Evolutionary conservation across 768 basidiomycete species (phyloP), one percentile per base, ranked within the genome.

Genomic region (Dentipellis fragilis): DNA sequence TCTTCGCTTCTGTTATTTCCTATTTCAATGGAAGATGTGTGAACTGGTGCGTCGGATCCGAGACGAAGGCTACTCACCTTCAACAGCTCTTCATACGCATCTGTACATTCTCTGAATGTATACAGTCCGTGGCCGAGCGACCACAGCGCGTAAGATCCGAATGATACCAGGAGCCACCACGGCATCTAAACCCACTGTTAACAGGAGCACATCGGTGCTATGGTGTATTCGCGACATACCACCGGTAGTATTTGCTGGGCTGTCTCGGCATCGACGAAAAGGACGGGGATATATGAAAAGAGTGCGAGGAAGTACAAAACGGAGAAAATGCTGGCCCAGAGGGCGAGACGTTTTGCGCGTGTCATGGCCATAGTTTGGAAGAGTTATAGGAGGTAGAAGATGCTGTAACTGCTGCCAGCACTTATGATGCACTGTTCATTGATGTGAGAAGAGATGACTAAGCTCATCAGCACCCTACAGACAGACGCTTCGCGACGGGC

Each of bases 161-260:
- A 89, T 1, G 84, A 73, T 2, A 91, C 83, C 11, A 91, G 77
- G 9, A 88, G 64, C 87, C 87, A 90, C 84, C 85, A 92, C 2
- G 89, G 88, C 34, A 90, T 67, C 89, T 89, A 55, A 51, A 54
- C n/a, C 39, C 22, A 39, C 50, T 45, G 35, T 36, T 10, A 29
- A 52, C 17, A 3, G 29, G 6, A 6, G 29, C 35, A 40, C 19
- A 42, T 34, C 35, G 59, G 40, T 49, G 38, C 11, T 14, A 35
- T 17, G 5, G 5, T 34, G 42, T 36, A 14, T 51, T 29, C 8
- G 50, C 2, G 29, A 72, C 84, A 64, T 56, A 86, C 85, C 60
- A 84, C 77, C 21, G 85, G 80, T 48, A 87, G 63, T 29, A 87
- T 69, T 54, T 80, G 66, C 54, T 73, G 67, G 10, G 73, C 72